Evolutionary conservation across 139 green algal genomes (phyloP).

Genomic region (Tetradesmus lagerheimii): DNA sequence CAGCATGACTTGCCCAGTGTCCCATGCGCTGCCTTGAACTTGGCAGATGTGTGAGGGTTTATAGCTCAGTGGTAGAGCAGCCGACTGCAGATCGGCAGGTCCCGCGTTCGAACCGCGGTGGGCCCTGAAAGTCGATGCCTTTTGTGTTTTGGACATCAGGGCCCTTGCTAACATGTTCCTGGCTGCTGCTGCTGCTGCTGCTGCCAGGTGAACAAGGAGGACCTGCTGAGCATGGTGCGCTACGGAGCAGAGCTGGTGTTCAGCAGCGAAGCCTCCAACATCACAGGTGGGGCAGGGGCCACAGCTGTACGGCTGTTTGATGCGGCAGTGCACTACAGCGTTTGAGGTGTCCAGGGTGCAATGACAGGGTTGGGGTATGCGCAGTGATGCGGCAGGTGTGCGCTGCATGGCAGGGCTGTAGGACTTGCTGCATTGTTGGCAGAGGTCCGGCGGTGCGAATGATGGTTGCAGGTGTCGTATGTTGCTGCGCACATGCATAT

Average conservation of each 20-base stretch:
- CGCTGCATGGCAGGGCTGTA: no score
- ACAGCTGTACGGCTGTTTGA: no score
- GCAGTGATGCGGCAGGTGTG: background rate
- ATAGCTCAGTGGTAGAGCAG: slow-evolving; percentile 62
- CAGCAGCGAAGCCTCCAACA: slow-evolving; percentile 72
- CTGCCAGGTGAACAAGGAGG: slow-evolving; percentile 95
- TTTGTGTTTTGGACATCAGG: background rate
- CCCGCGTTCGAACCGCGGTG: slow-evolving; percentile 49
- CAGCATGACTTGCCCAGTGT: background rate
- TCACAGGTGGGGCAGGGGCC: slow-evolving; percentile 65
- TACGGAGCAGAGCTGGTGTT: slow-evolving; percentile 99
- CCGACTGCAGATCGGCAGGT: slow-evolving; percentile 60
- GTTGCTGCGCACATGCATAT: no score
- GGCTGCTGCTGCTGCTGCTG: slow-evolving; percentile 2
- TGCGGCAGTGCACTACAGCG: background rate
- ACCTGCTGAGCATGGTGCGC: slow-evolving; percentile 98
- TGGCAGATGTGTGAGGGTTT: slow-evolving; percentile 35
- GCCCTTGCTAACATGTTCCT: background rate
- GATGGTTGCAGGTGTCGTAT: no score
- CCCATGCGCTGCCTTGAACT: slow-evolving; percentile 11
- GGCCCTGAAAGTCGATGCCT: slow-evolving; percentile 5
- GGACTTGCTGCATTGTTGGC: no score
- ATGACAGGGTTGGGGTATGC: background rate
- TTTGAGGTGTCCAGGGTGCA: no score
- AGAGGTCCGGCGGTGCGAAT: no score